These are phyloP conservation scores for Epicoccum nigrum DNA, from an alignment of 2,329 filamentous ascomycete genomes.

Conservation along the genomic window DNA sequence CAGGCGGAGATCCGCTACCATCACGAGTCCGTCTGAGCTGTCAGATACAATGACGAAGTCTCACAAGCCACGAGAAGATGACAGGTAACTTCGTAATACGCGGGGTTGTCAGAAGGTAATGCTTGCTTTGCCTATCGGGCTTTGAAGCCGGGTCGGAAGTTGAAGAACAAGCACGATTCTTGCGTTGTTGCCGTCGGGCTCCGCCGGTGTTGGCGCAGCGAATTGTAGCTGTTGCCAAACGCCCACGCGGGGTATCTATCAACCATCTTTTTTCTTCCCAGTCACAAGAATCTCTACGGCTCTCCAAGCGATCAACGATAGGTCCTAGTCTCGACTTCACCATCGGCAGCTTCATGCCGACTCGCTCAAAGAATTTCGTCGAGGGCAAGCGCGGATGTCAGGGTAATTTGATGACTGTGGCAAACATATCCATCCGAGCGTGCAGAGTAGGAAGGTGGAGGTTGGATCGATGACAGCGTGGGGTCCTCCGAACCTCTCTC, in stretches of 20 bases:
- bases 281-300: not conserved
- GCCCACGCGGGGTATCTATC: conserved; percentile 9
- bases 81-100: not conserved
- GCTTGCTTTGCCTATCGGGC: not conserved
- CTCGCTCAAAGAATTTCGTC: not conserved
- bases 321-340: not conserved
- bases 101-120: not conserved
- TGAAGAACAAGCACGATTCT: not conserved
- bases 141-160: not conserved
- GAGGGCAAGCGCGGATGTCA: conserved; percentile 1
- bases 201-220: conserved; percentile 3
- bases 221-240: conserved; percentile 5
- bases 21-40: conserved; percentile 11
- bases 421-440: conserved; percentile 5
- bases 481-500: not conserved
- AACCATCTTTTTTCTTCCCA: not conserved
- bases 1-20: conserved; percentile 9
- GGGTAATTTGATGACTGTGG: not conserved
- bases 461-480: conserved; percentile 8
- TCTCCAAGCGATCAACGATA: conserved; percentile 12
- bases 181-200: not conserved
- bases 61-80: conserved; percentile 1
- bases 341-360: not conserved
- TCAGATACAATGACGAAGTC: conserved; percentile 8
- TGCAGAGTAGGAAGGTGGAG: not conserved